Conservation (phyloP, 805 yeast genomes). For the Peterozyma toletana region DNA sequence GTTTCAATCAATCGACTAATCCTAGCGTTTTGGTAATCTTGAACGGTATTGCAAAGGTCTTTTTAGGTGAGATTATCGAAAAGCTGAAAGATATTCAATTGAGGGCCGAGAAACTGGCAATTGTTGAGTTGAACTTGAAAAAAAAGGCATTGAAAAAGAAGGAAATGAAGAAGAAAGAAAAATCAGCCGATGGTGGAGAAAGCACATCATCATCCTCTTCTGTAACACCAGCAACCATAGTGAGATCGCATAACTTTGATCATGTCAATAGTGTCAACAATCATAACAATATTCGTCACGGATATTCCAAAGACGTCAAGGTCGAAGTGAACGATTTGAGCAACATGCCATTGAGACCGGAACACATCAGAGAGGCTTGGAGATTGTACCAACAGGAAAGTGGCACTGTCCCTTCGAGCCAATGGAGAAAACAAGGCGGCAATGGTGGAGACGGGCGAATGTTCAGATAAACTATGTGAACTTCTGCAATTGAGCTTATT, state of each 20-base stretch:
- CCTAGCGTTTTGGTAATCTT: conserved; percentile 73
- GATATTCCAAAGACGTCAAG: not conserved
- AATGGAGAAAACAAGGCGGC: conserved; percentile 69
- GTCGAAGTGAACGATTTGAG: conserved; percentile 11
- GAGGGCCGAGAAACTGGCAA: conserved; percentile 37
- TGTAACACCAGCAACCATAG: not conserved
- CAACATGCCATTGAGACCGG: conserved; percentile 65
- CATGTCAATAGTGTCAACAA: not conserved
- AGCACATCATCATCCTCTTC: conserved; percentile 16
- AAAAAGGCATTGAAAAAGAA: conserved; percentile 27
- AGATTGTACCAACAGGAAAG: conserved; percentile 62
- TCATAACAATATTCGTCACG: too few relatives aligned
- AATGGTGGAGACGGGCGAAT: conserved; percentile 56
- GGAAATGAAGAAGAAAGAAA: conserved; percentile 28
- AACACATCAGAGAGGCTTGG: conserved; percentile 87
- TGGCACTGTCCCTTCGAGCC: conserved; percentile 52
- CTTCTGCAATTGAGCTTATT: too few relatives aligned
- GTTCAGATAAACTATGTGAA: conserved; percentile 39
- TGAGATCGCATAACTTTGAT: not conserved
- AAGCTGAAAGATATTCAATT: conserved; percentile 68
- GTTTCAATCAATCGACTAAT: conserved; percentile 73
- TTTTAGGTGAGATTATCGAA: conserved; percentile 86
- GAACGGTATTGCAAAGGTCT: conserved; percentile 82
- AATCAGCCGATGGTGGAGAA: conserved; percentile 19
- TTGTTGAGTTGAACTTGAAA: conserved; percentile 30